Evolutionary conservation across 2,329 filamentous ascomycete species (phyloP).

Genomic region (Diaporthe citri): DNA sequence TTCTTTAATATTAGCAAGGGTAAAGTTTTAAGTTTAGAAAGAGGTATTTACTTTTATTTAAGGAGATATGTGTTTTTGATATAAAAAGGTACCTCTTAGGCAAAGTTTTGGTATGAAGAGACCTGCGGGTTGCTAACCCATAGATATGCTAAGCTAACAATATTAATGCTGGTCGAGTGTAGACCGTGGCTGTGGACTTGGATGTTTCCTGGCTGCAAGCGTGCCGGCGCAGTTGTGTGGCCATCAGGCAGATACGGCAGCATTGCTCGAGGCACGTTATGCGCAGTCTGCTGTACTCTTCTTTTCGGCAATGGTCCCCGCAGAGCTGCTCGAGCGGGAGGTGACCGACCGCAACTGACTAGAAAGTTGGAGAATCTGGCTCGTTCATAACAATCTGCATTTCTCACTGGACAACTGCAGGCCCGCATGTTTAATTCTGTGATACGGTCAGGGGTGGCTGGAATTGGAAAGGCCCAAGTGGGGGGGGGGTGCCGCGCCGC

Average conservation of each 20-base stretch:
- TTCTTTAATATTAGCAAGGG: no score
- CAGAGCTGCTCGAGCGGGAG: not conserved
- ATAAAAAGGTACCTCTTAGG: no score
- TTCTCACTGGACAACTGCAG: constrained; percentile 9
- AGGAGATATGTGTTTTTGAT: no score
- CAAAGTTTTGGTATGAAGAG: no score
- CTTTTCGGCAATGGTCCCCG: no score
- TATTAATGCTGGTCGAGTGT: no score
- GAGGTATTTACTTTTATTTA: no score
- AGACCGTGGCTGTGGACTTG: not conserved
- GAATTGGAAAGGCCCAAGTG: constrained; percentile 7
- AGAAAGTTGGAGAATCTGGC: constrained; percentile 6
- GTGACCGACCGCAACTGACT: constrained; percentile 11
- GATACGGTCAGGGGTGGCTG: constrained; percentile 19
- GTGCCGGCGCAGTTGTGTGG: not conserved
- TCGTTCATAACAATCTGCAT: not conserved
- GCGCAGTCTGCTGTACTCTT: not conserved
- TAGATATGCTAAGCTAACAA: no score
- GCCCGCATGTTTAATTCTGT: constrained; percentile 22
- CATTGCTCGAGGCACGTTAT: not conserved
- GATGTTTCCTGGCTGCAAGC: not conserved
- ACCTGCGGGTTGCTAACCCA: no score
- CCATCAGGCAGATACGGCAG: not conserved
- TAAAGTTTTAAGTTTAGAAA: no score
- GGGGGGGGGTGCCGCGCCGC: not conserved